These are phyloP conservation scores for Acanthamoeba royreba DNA, from an alignment of 208 protist species.

Conservation along the genomic window DNA sequence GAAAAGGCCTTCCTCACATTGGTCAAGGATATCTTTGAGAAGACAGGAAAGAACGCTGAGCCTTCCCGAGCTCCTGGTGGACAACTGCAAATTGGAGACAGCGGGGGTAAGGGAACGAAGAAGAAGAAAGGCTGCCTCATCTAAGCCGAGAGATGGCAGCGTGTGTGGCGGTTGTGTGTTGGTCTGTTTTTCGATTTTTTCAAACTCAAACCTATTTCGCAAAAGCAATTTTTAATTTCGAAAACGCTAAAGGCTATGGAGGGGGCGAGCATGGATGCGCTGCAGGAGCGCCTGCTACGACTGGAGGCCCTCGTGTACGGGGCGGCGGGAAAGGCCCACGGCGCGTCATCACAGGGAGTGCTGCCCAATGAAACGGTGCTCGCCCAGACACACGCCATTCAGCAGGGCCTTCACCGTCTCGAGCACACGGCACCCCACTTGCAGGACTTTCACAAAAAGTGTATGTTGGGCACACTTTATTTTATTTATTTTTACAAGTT, in stretches of 20 bases:
- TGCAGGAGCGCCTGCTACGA: not conserved
- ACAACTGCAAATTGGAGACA: too few species aligned
- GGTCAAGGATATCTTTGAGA: conserved; percentile 79
- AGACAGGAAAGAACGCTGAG: too few species aligned
- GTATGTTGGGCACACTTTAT: not conserved
- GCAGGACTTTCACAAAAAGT: not conserved
- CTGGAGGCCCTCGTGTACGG: not conserved
- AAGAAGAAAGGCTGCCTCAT: too few species aligned
- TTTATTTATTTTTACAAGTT: not conserved
- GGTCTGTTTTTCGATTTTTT: too few species aligned
- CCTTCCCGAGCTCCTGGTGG: too few species aligned
- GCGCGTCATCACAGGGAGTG: not conserved
- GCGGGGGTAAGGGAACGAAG: too few species aligned
- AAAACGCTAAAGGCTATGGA: too few species aligned
- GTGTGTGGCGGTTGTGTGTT: too few species aligned
- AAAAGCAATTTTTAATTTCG: too few species aligned
- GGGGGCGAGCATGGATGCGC: not conserved
- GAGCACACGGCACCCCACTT: not conserved
- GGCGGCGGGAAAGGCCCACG: not conserved
- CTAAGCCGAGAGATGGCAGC: too few species aligned
- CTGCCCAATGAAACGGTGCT: not conserved
- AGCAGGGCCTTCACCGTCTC: not conserved
- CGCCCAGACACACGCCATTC: not conserved
- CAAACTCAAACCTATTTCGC: too few species aligned
- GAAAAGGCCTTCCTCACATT: conserved; percentile 93